Percentiles rank a stretch among this genome's conserved stretches.
Evolutionary conservation across 2,329 filamentous ascomycete genomes (phyloP).

Genomic region (Biscogniauxia mediterranea): DNA sequence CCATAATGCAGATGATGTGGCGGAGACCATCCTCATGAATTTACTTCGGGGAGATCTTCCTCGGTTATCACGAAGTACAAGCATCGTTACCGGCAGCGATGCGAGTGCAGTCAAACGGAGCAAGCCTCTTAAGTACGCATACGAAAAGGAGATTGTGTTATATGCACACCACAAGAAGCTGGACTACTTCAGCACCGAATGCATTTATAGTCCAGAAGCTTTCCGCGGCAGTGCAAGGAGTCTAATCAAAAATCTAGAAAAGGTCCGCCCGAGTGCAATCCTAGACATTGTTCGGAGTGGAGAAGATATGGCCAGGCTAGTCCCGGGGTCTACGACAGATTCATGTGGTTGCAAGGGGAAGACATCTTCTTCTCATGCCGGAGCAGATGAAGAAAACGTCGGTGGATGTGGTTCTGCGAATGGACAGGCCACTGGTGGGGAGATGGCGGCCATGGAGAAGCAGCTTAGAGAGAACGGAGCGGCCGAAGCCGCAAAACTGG

Average conservation of each 20-base stretch:
- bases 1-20: conserved; percentile 96
- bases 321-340: conserved; percentile 57
- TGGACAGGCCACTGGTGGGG: conserved; percentile 65
- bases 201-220: conserved; percentile 96
- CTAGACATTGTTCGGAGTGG: conserved; percentile 92
- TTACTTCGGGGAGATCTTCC: conserved; percentile 86
- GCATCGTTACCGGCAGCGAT: conserved; percentile 76
- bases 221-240: conserved; percentile 90
- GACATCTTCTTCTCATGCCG: conserved; percentile 32
- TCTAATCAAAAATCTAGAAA: conserved; percentile 92
- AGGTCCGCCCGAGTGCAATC: conserved; percentile 89
- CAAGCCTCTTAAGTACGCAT: conserved; percentile 96
- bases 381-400: conserved; percentile 50
- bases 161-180: conserved; percentile 96
- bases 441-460: conserved; percentile 81
- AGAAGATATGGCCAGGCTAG: conserved; percentile 92
- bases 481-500: conserved; percentile 55
- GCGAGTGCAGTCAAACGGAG: conserved; percentile 89
- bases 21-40: conserved; percentile 98
- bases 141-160: conserved; percentile 97
- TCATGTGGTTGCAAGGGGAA: conserved; percentile 48
- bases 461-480: conserved; percentile 64
- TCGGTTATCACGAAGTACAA: conserved; percentile 82
- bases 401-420: conserved; percentile 75
- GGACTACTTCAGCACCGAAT: conserved; percentile 98